Conservation (phyloP, 495 filamentous ascomycete species). For the Penicillium turbatum region DNA sequence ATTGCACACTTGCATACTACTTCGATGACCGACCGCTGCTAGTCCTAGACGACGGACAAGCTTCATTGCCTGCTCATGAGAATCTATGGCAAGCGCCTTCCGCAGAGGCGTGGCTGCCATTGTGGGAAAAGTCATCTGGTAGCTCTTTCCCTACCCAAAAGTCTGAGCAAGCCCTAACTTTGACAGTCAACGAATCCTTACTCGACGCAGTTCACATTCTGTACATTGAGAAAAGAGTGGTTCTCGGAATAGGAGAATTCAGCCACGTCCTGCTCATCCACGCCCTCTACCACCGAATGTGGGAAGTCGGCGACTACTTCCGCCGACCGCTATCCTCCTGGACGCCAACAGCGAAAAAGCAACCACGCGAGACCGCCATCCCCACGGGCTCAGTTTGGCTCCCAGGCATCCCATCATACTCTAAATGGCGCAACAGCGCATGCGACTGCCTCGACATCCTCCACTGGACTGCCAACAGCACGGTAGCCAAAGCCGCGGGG, state of each 20-base stretch:
- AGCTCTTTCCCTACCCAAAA: conserved; percentile 5
- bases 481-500: conserved; percentile 42
- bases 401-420: conserved; percentile 45
- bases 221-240: conserved; percentile 49
- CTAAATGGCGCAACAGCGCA: conserved; percentile 53
- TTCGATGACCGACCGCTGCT: conserved; percentile 36
- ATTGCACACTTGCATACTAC: conserved; percentile 44
- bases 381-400: conserved; percentile 45
- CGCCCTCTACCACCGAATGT: conserved; percentile 47
- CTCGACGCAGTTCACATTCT: conserved; percentile 42
- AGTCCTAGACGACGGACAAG: conserved; percentile 40
- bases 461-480: conserved; percentile 51
- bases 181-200: conserved; percentile 35
- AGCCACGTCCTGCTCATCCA: conserved; percentile 47
- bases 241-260: conserved; percentile 43
- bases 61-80: conserved; percentile 45
- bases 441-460: conserved; percentile 54
- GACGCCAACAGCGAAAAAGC: conserved; percentile 46
- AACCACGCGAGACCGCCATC: conserved; percentile 35
- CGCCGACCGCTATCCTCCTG: conserved; percentile 45
- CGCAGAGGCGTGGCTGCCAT: conserved; percentile 35
- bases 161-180: conserved; percentile 4
- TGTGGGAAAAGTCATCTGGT: conserved; percentile 27
- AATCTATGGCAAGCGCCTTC: conserved; percentile 42
- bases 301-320: conserved; percentile 49